These are phyloP conservation scores for Auriculariales sp. DNA, from an alignment of 768 basidiomycete genomes.

Conservation along the genomic window DNA sequence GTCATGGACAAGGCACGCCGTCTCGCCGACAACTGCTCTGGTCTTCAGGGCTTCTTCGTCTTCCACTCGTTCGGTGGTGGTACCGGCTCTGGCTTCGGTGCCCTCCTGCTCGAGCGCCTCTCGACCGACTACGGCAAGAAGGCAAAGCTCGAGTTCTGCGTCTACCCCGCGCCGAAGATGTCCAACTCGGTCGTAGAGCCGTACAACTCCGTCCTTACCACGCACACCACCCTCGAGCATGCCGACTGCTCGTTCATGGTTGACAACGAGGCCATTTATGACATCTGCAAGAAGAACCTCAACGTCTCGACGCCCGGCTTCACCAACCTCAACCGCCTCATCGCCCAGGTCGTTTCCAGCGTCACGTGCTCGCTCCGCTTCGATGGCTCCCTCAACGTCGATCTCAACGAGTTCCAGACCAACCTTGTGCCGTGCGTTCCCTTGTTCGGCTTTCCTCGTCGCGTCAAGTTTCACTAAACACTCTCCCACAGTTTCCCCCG, in stretches of 20 bases:
- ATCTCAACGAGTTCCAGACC: constrained; percentile 63
- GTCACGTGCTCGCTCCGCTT: constrained; percentile 56
- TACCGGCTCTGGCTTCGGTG: constrained; percentile 98
- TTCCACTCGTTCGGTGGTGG: constrained; percentile 99
- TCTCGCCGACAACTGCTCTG: constrained; percentile 93
- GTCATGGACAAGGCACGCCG: constrained; percentile 96
- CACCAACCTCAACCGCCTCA: constrained; percentile 51
- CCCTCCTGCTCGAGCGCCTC: constrained; percentile 89
- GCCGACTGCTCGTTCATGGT: constrained; percentile 99
- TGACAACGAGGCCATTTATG: constrained; percentile 98
- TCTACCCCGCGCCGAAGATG: constrained; percentile 89
- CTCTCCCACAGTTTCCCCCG: constrained; percentile 32
- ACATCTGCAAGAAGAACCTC: constrained; percentile 67
- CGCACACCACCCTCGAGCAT: constrained; percentile 97
- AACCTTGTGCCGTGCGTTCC: constrained; percentile 41
- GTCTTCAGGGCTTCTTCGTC: constrained; percentile 98
- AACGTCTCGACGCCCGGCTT: constrained; percentile 41
- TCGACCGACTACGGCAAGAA: constrained; percentile 99
- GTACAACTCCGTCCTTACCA: constrained; percentile 95
- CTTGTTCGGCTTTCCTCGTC: background rate
- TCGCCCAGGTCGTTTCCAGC: constrained; percentile 45
- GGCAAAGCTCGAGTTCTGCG: constrained; percentile 95
- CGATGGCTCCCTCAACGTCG: constrained; percentile 94
- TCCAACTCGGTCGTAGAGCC: constrained; percentile 97
- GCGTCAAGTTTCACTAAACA: background rate